Conservation (phyloP, 331 rosid species). For the Telfairia occidentalis region DNA sequence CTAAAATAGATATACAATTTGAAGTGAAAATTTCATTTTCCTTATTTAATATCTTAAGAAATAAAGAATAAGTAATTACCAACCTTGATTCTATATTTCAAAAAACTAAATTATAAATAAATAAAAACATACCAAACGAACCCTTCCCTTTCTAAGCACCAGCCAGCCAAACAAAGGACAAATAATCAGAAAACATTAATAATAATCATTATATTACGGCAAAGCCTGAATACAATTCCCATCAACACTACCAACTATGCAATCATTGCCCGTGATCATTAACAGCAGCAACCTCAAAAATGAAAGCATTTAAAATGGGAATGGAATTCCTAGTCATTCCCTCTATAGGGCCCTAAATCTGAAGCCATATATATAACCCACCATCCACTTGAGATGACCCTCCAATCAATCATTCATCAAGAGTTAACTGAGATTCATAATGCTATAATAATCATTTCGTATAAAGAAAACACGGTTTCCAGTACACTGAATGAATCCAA, state of each 20-base stretch:
- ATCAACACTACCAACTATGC: background rate
- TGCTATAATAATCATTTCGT: background rate
- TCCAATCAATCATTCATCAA: background rate
- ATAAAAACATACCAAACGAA: background rate
- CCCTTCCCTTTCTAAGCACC: background rate
- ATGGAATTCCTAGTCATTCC: conserved; percentile 4
- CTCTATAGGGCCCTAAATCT: background rate
- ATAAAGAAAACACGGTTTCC: background rate
- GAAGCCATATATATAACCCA: background rate
- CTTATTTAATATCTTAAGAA: too few relatives aligned
- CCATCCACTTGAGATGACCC: background rate
- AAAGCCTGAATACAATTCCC: background rate
- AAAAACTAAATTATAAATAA: background rate
- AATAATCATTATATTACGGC: background rate
- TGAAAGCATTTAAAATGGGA: background rate
- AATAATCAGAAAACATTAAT: background rate
- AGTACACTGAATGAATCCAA: background rate
- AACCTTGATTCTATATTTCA: too few relatives aligned
- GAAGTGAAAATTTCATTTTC: too few relatives aligned
- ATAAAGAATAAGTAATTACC: too few relatives aligned
- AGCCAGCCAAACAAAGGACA: background rate
- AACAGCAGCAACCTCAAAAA: background rate
- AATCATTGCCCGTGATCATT: conserved; percentile 5
- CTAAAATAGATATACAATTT: too few relatives aligned
- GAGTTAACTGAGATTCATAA: background rate